Evolutionary conservation across 2,329 filamentous ascomycete genomes (phyloP).

Genomic region (Triangularia verruculosa): DNA sequence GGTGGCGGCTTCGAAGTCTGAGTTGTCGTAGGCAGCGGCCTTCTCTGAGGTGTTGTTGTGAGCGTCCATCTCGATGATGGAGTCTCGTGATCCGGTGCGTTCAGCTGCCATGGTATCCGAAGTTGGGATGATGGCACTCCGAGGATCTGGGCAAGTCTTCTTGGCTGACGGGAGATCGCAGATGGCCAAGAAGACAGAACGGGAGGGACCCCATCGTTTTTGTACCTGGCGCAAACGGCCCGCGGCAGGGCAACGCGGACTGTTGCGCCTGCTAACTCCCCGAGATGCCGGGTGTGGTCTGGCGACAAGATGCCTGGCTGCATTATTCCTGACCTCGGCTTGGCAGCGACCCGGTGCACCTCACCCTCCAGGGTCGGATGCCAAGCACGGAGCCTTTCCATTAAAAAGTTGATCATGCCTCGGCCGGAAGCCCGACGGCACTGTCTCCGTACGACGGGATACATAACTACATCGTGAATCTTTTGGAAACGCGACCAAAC

Average conservation of each 20-base stretch:
- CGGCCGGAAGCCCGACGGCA: not conserved
- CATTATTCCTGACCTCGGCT: not conserved
- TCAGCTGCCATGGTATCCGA: not conserved
- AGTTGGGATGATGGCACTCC: not conserved
- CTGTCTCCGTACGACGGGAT: not conserved
- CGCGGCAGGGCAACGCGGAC: not conserved
- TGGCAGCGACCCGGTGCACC: not conserved
- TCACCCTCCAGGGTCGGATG: not conserved
- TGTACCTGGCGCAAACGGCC: not conserved
- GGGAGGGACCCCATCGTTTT: not conserved
- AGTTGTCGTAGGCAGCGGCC: conserved; percentile 17
- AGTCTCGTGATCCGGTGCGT: not conserved
- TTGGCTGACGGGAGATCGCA: conserved; percentile 2
- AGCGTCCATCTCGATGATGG: conserved; percentile 3
- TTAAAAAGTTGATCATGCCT: not conserved
- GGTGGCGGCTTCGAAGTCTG: conserved; percentile 20
- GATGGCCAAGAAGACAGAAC: not conserved
- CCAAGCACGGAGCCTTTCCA: not conserved
- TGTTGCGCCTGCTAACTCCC: not conserved
- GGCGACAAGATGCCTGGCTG: not conserved
- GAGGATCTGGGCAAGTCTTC: not conserved
- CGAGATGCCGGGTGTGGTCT: not conserved
- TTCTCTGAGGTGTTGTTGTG: conserved; percentile 12
- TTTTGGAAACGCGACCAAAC: not conserved
- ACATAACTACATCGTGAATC: not conserved